Base-by-base conservation (phyloP, 2,329 filamentous ascomycete genomes). In the Ramichloridium luteum region DNA sequence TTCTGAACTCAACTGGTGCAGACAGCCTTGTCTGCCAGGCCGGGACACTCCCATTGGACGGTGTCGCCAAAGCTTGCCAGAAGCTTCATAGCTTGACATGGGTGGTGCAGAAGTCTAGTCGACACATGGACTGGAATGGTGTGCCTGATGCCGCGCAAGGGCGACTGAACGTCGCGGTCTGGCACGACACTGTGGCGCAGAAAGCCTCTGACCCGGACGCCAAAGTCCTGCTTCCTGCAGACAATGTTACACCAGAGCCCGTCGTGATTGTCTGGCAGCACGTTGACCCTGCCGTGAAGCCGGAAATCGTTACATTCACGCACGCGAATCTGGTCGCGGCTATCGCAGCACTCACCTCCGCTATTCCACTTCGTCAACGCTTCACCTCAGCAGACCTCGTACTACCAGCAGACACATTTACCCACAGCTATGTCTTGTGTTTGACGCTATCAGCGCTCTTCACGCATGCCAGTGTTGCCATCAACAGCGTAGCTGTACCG, bases 81-180 rank as follows among this genome's bases (percentile, higher is more conserved):
- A 68, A 70, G 22, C 67, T 98, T 27, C 77, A 76, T 39, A 74
- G 85, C 45, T 68, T 93, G 17, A 72, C 94, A 46, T 96, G 86
- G 83, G 86, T 94, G 9, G 84, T 92, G 4, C 88, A 94, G 48
- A 73, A 84, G 50, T 84, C 84, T 25, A 94, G 77, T 61, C 74
- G 75, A 46, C 88, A 96, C 53, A 80, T 98, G 69, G 86, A 93
- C 58, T 98, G 88, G 86, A 86, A 83, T 46, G 82, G 88, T 52
- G 73, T 86, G 2, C 85, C 86, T 8, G 72, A 79, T 49, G 79
- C 80, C 31, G 77, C 78, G 35, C 78, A 78, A 11, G 72, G 78
- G 35, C 75, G 69, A 39, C 67, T 93, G 38, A 80, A 80, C 34
- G 80, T 94, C 11, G 72, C 77, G n/a, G 90, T 88, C 10, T 98